A percentile compares a stretch with the other conserved stretches of the same genome.
Conservation (phyloP, 768 basidiomycete species). For the Macrocybe gigantea region DNA sequence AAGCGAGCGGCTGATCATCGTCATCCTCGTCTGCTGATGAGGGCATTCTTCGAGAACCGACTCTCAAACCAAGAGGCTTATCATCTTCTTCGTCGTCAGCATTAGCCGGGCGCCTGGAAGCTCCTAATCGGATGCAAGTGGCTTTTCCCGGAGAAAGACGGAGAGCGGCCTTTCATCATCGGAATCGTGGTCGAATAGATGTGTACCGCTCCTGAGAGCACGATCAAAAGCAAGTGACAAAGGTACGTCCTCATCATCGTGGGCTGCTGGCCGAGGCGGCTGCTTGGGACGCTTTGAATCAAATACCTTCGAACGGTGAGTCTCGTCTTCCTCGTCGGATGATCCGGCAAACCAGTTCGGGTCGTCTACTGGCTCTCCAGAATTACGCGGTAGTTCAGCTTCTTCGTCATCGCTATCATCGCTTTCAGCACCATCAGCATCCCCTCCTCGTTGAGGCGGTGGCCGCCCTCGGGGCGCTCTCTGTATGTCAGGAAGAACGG, state of each 20-base stretch:
- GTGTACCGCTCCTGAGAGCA: constrained; percentile 38
- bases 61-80: constrained; percentile 49
- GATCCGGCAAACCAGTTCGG: constrained; percentile 46
- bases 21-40: constrained; percentile 39
- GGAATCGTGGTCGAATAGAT: constrained; percentile 33
- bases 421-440: constrained; percentile 46
- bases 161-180: constrained; percentile 75
- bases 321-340: constrained; percentile 62
- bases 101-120: constrained; percentile 14
- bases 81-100: constrained; percentile 62
- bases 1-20: constrained; percentile 64
- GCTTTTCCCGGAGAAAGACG: constrained; percentile 43
- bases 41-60: constrained; percentile 51
- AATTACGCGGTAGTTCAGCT: neutral
- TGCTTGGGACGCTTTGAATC: constrained; percentile 45
- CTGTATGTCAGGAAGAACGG: constrained; percentile 39
- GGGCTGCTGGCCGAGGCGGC: constrained; percentile 16
- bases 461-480: constrained; percentile 31
- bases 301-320: constrained; percentile 51
- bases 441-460: constrained; percentile 15
- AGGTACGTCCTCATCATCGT: constrained; percentile 80
- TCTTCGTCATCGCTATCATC: constrained; percentile 38
- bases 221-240: constrained; percentile 59
- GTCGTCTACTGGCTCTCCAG: constrained; percentile 9
- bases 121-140: constrained; percentile 39